Base-by-base conservation (phyloP, 768 basidiomycete species). In the Suillus subaureus region DNA sequence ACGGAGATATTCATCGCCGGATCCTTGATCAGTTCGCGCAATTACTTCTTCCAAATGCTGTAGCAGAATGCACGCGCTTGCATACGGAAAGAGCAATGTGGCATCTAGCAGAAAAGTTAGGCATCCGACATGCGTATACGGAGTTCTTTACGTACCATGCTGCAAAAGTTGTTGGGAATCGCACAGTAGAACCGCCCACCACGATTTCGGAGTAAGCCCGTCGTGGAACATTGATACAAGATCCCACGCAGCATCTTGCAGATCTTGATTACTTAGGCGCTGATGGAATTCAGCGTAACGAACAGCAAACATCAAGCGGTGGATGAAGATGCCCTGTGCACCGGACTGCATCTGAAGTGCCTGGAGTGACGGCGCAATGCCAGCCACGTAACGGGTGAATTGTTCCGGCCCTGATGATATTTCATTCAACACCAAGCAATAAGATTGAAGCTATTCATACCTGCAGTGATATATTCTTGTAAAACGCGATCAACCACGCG, bases 101-200 rank as follows among this genome's bases (percentile, higher is more conserved):
- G 85, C 77, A 67, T 83, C 94, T 96, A 71, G 7, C 67, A 57
- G 47, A 37, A 64, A 26, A 49, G 58, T 61, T 23, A 60, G 64
- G 3, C 49, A 52, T 6, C 5, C 3, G 52, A 60, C 37, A 55
- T 47, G 52, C 61, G 60, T 28, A 60, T 55, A 47, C 6, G 42
- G 33, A 45, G 35, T 3, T 62, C 35, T 28, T 9, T 42, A 76
- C 84, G 68, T 70, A 86, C 91, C 81, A 70, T 85, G 79, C 71
- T 84, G 84, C 62, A 98, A 79, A 61, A 97, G 81, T 35, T 85
- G 86, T 0, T 93, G 79, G 21, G 89, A 82, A 74, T 99, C 95
- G 65, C 85, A 87, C n/a, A 99, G 81, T 57, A 98, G 79, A 18
- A 97, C 84, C 4, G 91, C 92, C 93, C 93, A 95, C 89, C 96